These are phyloP conservation scores for Speleostelium caveatum DNA, from an alignment of 78 protist species.

Conservation along the genomic window DNA sequence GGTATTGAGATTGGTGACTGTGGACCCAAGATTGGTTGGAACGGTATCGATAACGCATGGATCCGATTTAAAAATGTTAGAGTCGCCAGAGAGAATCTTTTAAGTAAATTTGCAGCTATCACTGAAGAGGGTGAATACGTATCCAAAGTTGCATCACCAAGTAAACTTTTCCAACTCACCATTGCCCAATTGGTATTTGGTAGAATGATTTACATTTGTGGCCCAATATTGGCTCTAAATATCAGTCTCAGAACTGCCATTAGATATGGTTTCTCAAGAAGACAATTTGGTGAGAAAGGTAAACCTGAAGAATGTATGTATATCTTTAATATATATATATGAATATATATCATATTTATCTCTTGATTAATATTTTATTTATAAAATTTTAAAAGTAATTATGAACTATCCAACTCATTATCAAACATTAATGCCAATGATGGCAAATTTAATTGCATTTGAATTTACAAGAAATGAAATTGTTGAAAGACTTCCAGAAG, in stretches of 20 bases:
- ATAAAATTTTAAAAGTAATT: conserved; percentile 18
- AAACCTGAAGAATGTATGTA: conserved; percentile 39
- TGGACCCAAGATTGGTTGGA: conserved; percentile 73
- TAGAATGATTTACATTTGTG: conserved; percentile 59
- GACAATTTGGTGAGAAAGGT: conserved; percentile 66
- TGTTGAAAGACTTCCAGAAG: conserved; percentile 38
- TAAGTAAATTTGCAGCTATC: conserved; percentile 77
- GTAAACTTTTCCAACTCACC: conserved; percentile 54
- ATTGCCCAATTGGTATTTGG: conserved; percentile 74
- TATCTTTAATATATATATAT: too few species aligned
- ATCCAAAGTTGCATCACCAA: conserved; percentile 34
- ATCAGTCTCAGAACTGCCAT: conserved; percentile 22
- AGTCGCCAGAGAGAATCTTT: conserved; percentile 83
- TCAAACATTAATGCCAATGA: conserved; percentile 56
- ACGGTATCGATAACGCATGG: conserved; percentile 74
- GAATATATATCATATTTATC: too few species aligned
- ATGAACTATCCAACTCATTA: conserved; percentile 69
- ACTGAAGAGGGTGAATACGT: conserved; percentile 46
- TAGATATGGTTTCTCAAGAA: conserved; percentile 37
- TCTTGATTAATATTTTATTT: not conserved
- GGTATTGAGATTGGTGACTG: conserved; percentile 67
- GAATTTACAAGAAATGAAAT: conserved; percentile 47
- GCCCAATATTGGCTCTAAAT: conserved; percentile 3
- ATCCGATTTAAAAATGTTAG: conserved; percentile 77
- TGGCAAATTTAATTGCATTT: conserved; percentile 31